Evolutionary conservation across 108 stramenopile genomes (phyloP), one percentile per base, ranked within the genome.

Genomic region (Parmales sp.): DNA sequence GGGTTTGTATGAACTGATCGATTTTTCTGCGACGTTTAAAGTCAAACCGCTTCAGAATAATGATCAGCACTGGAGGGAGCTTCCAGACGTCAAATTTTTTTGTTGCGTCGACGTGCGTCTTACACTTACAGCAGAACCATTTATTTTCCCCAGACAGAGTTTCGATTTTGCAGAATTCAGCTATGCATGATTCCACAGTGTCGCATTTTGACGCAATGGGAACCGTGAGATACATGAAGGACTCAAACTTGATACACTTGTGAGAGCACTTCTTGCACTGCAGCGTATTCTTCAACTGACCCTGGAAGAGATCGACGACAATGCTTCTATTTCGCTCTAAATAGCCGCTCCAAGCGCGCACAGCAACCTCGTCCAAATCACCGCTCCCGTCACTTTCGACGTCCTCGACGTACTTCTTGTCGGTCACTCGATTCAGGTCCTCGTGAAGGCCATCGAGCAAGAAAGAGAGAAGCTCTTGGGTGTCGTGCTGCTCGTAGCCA

Each of bases 21-120:
- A 86, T 90, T 67, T 90, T 91, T 28, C 81, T 80, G 19, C 83
- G 76, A 31, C 78, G 70, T 13, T 79, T 77, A 75, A 84, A 86
- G 46, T 82, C 82, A 76, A 95, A 94, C 28, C 96, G 86, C 74
- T 98, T 98, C 68, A 98, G 65, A 64, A 94, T 91, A n/a, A 98
- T 79, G 20, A 95, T 89, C 6, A 95, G 71, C 45, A 94, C 80
- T 2, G 90, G 89, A 7, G 96, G 96, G n/a, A 93, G 65, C 68
- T 84, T 87, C 90, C 92, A 95, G 19, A 95, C 69, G 67, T 90
- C 85, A 38, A 84, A 83, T 70, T 89, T 88, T 69, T 93, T 89
- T 18, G 82, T 86, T 5, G 88, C 91, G 63, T 90, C 82, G 7
- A 80, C 76, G 63, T 87, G 91, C 31, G 39, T 38, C 70, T 90